A percentile compares a stretch with the other conserved stretches of the same genome.
phyloP scores from a whole-genome alignment of 768 basidiomycete genomes.

The Auriculariales sp. region DNA sequence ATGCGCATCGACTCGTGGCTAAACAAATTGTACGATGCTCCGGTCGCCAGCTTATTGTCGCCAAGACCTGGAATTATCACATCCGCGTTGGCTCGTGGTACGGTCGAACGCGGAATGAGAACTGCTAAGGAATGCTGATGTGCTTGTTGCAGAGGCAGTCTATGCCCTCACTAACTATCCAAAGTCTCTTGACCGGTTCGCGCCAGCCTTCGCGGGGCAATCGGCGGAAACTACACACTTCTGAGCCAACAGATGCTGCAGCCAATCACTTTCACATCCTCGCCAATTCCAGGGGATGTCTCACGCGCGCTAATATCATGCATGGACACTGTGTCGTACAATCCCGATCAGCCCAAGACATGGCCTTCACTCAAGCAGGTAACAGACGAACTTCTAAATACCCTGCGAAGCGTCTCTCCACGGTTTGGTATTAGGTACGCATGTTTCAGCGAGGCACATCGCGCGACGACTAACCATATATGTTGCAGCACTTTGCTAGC shows the following conservation, averaged over 20 bases:
- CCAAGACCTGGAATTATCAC: background rate
- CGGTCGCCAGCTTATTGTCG: background rate
- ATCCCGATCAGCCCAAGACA: background rate
- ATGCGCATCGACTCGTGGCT: background rate
- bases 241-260: background rate
- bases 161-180: background rate
- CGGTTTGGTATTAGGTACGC: background rate
- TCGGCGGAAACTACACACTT: background rate
- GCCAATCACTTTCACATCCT: background rate
- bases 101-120: too few relatives aligned
- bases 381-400: background rate
- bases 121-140: too few relatives aligned
- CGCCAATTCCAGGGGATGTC: background rate
- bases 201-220: background rate
- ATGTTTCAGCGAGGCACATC: background rate
- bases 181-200: background rate
- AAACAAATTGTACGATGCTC: background rate
- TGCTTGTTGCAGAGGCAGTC: background rate
- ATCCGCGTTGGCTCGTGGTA: background rate
- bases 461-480: background rate
- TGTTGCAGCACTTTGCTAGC: background rate
- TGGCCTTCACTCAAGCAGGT: background rate
- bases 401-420: background rate
- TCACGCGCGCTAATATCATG: too few relatives aligned
- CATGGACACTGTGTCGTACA: too few relatives aligned